Evolutionary conservation across 176 grass and related monocot species (phyloP), one percentile per base, ranked within the genome.

Genomic region (Melocanna baccifera): DNA sequence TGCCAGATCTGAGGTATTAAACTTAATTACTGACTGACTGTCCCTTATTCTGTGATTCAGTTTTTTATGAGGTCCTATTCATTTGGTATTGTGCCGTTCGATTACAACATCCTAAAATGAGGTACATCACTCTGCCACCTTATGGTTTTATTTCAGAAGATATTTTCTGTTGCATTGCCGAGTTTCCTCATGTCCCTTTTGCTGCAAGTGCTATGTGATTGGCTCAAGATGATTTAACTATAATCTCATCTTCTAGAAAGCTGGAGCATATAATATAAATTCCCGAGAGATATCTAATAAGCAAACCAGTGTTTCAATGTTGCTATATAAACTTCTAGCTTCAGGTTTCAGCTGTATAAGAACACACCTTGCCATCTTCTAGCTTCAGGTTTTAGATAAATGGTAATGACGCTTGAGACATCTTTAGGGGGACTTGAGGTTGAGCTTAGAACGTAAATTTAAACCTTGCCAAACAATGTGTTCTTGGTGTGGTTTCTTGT

Each of bases 1-100:
- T 66, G 18, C 26, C 30, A 72, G 26, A 57, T 79, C 25, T 57
- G 74, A 88, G 45, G 72, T 66, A 64, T 79, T 61, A 13, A 64
- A 64, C 22, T 9, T 64, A 61, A 64, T 42, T 65, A 69, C 7
- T 51, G 5, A 25, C 45, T 18, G 64, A 66, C 22, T 28, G 39
- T 26, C 67, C 48, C 71, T 75, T 82, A 23, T 29, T 75, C 5
- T 79, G 28, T 61, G 5, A 61, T 61, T 12, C 34, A 76, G 34
- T 59, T 58, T 76, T 76, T 41, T 76, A 59, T 59, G 20, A 6
- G 20, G 40, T 34, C 43, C 15, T 16, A 4, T 64, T 86, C 23
- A 12, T 25, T 36, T 39, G 50, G 47, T 42, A 48, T 19, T 73
- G 4, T 28, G 43, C 67, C 61, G 22, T 52, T 50, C 41, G 9